These are phyloP conservation scores for Plantago ovata DNA, from an alignment of 257 asterid genomes.

Conservation along the genomic window DNA sequence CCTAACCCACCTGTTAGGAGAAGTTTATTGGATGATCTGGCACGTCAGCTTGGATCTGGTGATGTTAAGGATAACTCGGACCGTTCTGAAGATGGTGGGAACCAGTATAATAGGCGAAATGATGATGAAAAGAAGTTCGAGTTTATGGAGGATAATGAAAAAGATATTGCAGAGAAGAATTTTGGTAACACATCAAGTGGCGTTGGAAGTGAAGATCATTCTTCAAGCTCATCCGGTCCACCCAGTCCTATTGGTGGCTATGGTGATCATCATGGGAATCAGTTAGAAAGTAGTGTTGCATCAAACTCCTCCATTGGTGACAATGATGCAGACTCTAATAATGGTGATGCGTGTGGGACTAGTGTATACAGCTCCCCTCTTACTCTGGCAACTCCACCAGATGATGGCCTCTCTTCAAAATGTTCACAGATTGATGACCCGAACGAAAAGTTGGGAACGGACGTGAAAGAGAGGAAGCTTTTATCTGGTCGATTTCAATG, in stretches of 20 bases:
- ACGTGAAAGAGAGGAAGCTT: constrained; percentile 24
- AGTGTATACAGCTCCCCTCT: constrained; percentile 30
- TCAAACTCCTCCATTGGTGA: constrained; percentile 49
- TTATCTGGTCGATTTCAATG: constrained; percentile 37
- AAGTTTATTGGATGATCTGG: constrained; percentile 64
- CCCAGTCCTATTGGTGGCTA: constrained; percentile 38
- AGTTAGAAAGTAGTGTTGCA: constrained; percentile 53
- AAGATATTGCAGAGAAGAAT: constrained; percentile 23
- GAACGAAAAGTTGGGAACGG: constrained; percentile 15
- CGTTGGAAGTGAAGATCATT: constrained; percentile 44
- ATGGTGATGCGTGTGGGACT: constrained; percentile 15
- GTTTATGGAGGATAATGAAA: not conserved
- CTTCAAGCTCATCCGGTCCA: constrained; percentile 42
- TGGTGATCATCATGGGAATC: constrained; percentile 36
- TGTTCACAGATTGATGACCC: constrained; percentile 32
- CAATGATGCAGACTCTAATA: constrained; percentile 24
- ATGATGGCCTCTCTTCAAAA: constrained; percentile 26
- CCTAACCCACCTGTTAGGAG: constrained; percentile 57
- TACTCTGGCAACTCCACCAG: constrained; percentile 40
- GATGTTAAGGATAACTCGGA: constrained; percentile 12
- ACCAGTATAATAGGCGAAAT: not conserved
- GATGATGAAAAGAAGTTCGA: not conserved
- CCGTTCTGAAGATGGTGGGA: constrained; percentile 16
- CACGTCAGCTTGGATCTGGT: constrained; percentile 51
- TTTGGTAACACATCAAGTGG: constrained; percentile 25